phyloP scores from a whole-genome alignment of 2,329 filamentous ascomycete genomes.

The Verruconis gallopava region DNA sequence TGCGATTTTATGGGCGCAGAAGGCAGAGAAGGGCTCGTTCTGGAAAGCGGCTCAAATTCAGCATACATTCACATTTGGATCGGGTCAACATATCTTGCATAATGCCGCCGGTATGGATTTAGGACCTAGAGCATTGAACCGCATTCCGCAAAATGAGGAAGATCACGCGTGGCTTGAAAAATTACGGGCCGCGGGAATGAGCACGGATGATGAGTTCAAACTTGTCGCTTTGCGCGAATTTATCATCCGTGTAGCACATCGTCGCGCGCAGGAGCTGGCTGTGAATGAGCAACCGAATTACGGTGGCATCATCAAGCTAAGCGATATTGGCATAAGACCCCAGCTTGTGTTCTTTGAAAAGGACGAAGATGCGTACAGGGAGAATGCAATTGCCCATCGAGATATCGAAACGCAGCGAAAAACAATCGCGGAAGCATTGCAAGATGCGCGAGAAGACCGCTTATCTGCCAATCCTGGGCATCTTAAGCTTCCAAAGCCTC shows the following conservation, averaged over 20 bases:
- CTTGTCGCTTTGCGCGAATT: constrained; percentile 77
- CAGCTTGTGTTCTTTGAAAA: constrained; percentile 93
- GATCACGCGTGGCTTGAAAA: constrained; percentile 88
- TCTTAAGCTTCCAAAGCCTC: not conserved
- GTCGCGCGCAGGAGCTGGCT: constrained; percentile 46
- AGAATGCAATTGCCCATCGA: constrained; percentile 18
- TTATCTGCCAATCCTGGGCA: not conserved
- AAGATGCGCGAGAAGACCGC: constrained; percentile 49
- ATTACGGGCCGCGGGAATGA: constrained; percentile 71
- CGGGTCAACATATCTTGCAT: constrained; percentile 40
- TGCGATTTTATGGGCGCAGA: constrained; percentile 72
- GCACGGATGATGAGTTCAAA: constrained; percentile 76
- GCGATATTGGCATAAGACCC: constrained; percentile 62
- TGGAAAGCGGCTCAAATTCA: constrained; percentile 69
- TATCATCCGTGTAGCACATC: constrained; percentile 71
- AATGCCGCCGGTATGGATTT: constrained; percentile 45
- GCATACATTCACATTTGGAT: constrained; percentile 54
- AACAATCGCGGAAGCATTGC: constrained; percentile 78
- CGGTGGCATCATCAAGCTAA: constrained; percentile 61
- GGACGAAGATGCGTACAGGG: constrained; percentile 39
- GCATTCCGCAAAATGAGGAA: constrained; percentile 68
- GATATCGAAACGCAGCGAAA: constrained; percentile 37
- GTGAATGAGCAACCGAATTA: constrained; percentile 33
- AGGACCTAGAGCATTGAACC: constrained; percentile 45
- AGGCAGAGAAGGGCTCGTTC: constrained; percentile 69